Conservation (phyloP, 2,329 filamentous ascomycete species). For the Colletotrichum noveboracense region DNA sequence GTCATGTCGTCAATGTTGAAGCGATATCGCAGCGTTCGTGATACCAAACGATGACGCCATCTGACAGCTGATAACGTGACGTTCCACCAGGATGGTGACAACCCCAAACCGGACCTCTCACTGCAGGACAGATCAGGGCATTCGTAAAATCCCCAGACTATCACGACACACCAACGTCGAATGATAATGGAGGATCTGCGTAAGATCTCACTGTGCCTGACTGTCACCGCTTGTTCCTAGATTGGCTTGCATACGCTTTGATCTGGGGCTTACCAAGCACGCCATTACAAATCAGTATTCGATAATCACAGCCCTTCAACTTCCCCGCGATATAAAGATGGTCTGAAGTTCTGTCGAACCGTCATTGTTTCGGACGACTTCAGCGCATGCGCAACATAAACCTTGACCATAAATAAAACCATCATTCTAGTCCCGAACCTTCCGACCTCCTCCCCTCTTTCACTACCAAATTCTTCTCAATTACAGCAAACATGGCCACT, state of each 20-base stretch:
- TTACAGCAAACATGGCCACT: conserved; percentile 28
- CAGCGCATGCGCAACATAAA: not conserved
- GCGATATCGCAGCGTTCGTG: not conserved
- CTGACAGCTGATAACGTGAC: conserved; percentile 4
- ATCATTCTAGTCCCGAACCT: not conserved
- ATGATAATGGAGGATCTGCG: not conserved
- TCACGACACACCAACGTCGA: not conserved
- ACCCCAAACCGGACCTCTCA: not conserved
- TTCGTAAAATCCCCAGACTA: not conserved
- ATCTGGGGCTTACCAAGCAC: conserved; percentile 8
- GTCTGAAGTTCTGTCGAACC: not conserved
- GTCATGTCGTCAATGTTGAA: not conserved
- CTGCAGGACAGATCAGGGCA: not conserved
- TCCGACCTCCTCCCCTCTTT: not conserved
- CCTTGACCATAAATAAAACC: not conserved
- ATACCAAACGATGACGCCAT: conserved; percentile 5
- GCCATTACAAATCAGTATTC: conserved; percentile 6
- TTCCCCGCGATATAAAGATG: not conserved
- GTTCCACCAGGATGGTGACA: conserved; percentile 2
- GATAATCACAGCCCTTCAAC: not conserved
- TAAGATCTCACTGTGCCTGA: not conserved
- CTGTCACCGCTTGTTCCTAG: conserved; percentile 1
- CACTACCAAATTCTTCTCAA: not conserved
- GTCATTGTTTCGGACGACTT: not conserved
- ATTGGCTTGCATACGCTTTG: not conserved